Conservation (phyloP, 441 rosid species). For the Syzygium syzygioides region DNA sequence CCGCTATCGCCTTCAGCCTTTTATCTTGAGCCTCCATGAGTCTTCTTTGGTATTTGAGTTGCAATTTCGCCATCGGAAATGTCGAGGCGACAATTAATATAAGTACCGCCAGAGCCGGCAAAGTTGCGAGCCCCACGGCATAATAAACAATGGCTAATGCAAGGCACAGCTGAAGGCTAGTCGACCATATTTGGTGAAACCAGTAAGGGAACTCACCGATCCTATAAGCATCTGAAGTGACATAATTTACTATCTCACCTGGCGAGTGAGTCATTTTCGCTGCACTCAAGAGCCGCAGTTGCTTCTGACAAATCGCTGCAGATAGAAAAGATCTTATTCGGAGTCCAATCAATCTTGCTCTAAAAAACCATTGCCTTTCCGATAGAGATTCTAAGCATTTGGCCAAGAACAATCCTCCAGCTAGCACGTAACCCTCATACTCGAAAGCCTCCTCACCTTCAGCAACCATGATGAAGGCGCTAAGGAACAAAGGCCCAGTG, state of each 20-base stretch:
- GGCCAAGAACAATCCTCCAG: constrained; percentile 33
- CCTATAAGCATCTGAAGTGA: constrained; percentile 48
- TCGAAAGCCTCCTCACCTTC: constrained; percentile 22
- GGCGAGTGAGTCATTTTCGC: constrained; percentile 37
- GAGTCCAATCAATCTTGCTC: constrained; percentile 36
- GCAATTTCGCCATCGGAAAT: constrained; percentile 34
- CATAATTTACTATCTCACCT: constrained; percentile 46
- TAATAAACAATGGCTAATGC: constrained; percentile 45
- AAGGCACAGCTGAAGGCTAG: constrained; percentile 34
- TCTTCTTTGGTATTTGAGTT: constrained; percentile 25
- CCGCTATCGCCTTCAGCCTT: constrained; percentile 32
- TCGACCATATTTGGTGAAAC: constrained; percentile 56
- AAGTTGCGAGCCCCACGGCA: constrained; percentile 38
- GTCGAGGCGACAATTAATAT: constrained; percentile 31
- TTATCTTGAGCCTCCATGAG: constrained; percentile 33
- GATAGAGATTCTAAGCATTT: constrained; percentile 44
- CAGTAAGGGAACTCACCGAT: constrained; percentile 36
- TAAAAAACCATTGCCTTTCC: constrained; percentile 44
- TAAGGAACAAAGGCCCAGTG: constrained; percentile 38
- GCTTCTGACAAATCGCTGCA: constrained; percentile 42
- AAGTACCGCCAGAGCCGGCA: constrained; percentile 33
- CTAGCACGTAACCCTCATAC: constrained; percentile 20
- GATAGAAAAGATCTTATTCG: constrained; percentile 33
- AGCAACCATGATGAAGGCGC: constrained; percentile 13
- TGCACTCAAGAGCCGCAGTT: constrained; percentile 35